Percentiles rank a stretch among this genome's conserved stretches.
These are phyloP conservation scores for Corymbia calophylla DNA, from an alignment of 441 rosid species.

Conservation along the genomic window DNA sequence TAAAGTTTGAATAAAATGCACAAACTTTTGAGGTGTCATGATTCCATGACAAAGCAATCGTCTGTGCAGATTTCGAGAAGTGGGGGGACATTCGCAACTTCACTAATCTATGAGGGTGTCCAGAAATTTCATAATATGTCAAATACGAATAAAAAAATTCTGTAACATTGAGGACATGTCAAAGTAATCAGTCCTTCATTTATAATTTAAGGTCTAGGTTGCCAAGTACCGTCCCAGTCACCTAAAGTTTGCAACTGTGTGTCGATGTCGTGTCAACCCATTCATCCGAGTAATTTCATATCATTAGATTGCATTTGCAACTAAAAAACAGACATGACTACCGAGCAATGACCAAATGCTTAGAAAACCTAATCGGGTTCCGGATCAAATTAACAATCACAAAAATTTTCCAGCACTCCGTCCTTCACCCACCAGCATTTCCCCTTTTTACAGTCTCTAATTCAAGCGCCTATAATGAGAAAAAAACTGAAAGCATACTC, in stretches of 20 bases:
- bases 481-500: not conserved
- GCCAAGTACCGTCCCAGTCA: not conserved
- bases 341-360: not conserved
- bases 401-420: not conserved
- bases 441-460: not conserved
- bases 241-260: not conserved
- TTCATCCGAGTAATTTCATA: not conserved
- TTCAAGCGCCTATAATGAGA: not conserved
- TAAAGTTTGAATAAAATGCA: not conserved
- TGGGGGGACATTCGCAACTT: not conserved
- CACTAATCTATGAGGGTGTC: not conserved
- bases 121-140: not conserved
- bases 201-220: not conserved
- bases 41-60: no score
- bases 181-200: not conserved
- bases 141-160: not conserved
- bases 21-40: not conserved
- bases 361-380: not conserved
- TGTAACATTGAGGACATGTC: not conserved
- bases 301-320: not conserved
- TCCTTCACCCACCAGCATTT: not conserved
- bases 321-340: not conserved
- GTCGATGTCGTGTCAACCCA: not conserved
- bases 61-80: not conserved
- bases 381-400: not conserved